Evolutionary conservation across 345 rosid species (phyloP), one percentile per base, ranked within the genome.

Genomic region (Clarkia xantiana): DNA sequence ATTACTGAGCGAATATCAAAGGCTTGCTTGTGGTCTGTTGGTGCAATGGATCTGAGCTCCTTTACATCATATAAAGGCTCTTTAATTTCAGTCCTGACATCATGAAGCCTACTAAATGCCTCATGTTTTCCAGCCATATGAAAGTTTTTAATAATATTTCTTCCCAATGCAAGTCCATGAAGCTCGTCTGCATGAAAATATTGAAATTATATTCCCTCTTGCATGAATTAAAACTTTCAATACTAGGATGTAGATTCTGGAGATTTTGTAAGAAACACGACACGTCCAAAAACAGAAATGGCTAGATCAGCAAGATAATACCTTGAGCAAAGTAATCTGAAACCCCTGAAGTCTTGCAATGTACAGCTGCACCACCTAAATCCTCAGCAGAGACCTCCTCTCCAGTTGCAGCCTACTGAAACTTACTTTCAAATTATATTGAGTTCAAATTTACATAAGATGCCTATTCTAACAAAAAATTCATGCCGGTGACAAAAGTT

Each of bases 311-410:
- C 1, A 40, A 19, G 36, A n/a, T 8, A 18, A 64, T 62, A 90
- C 95, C 97, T 86, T 77, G 97, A 70, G 97, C 95, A 70, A 83
- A 83, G 76, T 90, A 83, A 71, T 90, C 97, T 0, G 95, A 90
- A 60, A 90, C 95, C 44, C 94, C 95, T 10, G 97, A 86, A 0
- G 82, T 81, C 71, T 78, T 83, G 78, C 95, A 90, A 50, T 90
- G 97, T 60, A 90, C 80, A 2, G 68, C 52, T 47, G 94, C 95
- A 17, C 95, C 97, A 34, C 97, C 97, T 59, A 86, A 69, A 70
- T 86, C 91, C 66, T 90, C 95, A 19, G 97, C 97, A 48, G 95
- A 77, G 52, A 90, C 81, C 63, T 77, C 91, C 74, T 86, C 97
- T 63, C 96, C 94, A 3, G 94, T 90, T 44, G 97, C 94, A 79